Conservation (phyloP, 2,329 filamentous ascomycete genomes). For the Paracamarosporium sp. region DNA sequence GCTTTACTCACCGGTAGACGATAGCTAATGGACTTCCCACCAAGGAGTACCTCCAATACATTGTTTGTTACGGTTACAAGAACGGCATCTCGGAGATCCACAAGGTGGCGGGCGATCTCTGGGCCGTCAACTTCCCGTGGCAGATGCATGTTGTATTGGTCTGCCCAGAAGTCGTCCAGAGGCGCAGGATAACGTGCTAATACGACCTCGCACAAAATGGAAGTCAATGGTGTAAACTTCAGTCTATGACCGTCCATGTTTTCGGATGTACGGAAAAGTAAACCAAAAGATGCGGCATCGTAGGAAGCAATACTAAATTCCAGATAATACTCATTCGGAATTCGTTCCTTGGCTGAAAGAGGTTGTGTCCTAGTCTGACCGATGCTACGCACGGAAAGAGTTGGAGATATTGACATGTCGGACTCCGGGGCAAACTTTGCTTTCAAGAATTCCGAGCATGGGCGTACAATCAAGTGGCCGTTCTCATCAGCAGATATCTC, state of each 20-base stretch:
- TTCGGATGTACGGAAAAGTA: constrained; percentile 12
- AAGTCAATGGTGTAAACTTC: constrained; percentile 4
- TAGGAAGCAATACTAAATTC: neutral
- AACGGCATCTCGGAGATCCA: neutral
- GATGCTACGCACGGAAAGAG: neutral
- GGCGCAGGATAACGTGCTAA: constrained; percentile 41
- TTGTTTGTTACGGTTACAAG: constrained; percentile 1
- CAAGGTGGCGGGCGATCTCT: constrained; percentile 43
- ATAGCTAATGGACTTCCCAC: constrained; percentile 19
- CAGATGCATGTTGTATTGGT: constrained; percentile 43
- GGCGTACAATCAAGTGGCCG: constrained; percentile 32
- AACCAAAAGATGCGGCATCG: constrained; percentile 12
- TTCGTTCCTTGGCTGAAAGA: neutral
- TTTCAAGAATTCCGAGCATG: constrained; percentile 6
- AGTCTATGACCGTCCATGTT: constrained; percentile 16
- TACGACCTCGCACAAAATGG: constrained; percentile 21
- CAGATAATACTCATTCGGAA: neutral
- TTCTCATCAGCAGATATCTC: constrained; percentile 36
- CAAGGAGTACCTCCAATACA: constrained; percentile 14
- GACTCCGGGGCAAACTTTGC: neutral
- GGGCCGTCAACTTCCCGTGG: constrained; percentile 44
- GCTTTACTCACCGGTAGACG: neutral
- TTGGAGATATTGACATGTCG: neutral
- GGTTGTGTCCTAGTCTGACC: neutral
- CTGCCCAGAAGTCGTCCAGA: constrained; percentile 50